Evolutionary conservation across 352 stramenopile genomes (phyloP), one percentile per base, ranked within the genome.

Genomic region (Pythium scleroteichum): DNA sequence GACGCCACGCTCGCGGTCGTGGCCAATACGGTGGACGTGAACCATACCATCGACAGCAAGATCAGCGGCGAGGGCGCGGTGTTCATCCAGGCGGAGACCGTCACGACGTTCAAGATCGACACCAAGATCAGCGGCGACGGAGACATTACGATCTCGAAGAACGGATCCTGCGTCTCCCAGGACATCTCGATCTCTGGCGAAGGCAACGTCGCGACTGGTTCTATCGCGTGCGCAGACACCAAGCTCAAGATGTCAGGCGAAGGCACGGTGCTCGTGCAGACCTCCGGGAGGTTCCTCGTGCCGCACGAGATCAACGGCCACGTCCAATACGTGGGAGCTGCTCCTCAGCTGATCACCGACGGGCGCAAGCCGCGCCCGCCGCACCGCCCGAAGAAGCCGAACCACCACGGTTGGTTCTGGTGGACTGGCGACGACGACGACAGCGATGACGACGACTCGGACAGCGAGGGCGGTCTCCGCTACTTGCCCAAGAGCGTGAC

Each of bases 251-350:
- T 88, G 20, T 80, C 71, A 65, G 78, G 78, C 6, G 46, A 66
- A 13, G 76, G 73, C 9, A 51, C 73, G n/a, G 59, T 85, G 54
- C 59, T 88, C 17, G 75, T 88, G 22, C 75, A 85, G 51, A 77
- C 75, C 19, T 73, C 57, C 0, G 54, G 78, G 58, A 74, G 67
- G 53, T 63, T 87, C 3, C 19, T 42, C 0, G 63, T 64, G 8
- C 54, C 56, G 32, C 32, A 48, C 33, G 29, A 33, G 42, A 53
- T 70, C 26, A 40, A 52, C 14, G 46, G 61, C 32, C 49, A 27
- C 7, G 51, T 70, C 49, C 54, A 70, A 29, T 70, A 70, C 56
- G 33, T 56, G 4, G 56, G 56, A 22, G 32, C 44, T 19, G 23
- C 49, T 0, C 63, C 63, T 2, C 22, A 57, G 50, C 13, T 19